Percentiles rank a stretch among this genome's conserved stretches.
Conservation (phyloP, 2,329 filamentous ascomycete genomes). For the Amauroascus niger region DNA sequence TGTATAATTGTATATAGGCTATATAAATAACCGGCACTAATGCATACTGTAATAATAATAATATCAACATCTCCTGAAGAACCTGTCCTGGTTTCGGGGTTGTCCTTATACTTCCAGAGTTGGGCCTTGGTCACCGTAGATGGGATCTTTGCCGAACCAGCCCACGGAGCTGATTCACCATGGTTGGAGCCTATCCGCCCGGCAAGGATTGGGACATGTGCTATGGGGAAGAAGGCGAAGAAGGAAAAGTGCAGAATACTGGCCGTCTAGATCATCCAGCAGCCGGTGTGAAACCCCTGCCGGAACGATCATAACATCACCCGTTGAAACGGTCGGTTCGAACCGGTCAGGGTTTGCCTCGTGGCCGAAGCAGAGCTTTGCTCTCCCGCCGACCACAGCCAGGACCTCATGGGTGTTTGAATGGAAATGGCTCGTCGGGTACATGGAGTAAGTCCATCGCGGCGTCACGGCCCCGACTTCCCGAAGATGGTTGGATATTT, state of each 20-base stretch:
- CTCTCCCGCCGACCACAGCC: slow-evolving; percentile 48
- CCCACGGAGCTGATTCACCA: slow-evolving; percentile 42
- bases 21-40: neutral
- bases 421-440: slow-evolving; percentile 56
- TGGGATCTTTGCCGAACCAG: slow-evolving; percentile 53
- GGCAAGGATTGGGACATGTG: too few relatives aligned
- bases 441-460: slow-evolving; percentile 63
- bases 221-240: too few relatives aligned
- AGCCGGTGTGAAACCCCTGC: slow-evolving; percentile 57
- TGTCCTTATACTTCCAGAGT: neutral
- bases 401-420: slow-evolving; percentile 59
- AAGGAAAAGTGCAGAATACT: slow-evolving; percentile 61
- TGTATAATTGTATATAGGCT: slow-evolving; percentile 1
- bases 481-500: slow-evolving; percentile 49
- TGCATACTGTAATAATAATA: slow-evolving; percentile 16
- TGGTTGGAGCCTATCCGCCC: too few relatives aligned
- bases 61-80: slow-evolving; percentile 27
- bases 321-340: slow-evolving; percentile 46
- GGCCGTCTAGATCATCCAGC: slow-evolving; percentile 45
- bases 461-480: slow-evolving; percentile 48
- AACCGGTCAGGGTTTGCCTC: slow-evolving; percentile 50
- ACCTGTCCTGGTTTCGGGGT: slow-evolving; percentile 18
- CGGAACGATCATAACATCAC: slow-evolving; percentile 56
- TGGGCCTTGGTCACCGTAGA: slow-evolving; percentile 49
- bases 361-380: slow-evolving; percentile 57